These are phyloP conservation scores for Ehretia macrophylla DNA, from an alignment of 257 asterid genomes.

Conservation along the genomic window DNA sequence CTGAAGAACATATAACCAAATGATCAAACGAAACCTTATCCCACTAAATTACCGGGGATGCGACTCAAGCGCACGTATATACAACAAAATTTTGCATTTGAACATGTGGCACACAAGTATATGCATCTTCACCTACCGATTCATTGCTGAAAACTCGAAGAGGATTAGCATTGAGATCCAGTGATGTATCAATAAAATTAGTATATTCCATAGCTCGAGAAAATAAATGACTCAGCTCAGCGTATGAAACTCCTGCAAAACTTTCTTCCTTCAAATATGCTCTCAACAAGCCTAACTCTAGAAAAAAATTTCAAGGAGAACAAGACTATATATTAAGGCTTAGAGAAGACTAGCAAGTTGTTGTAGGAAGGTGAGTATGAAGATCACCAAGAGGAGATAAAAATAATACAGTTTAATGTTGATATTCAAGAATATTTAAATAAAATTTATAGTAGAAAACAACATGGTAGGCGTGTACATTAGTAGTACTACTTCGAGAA, in stretches of 20 bases:
- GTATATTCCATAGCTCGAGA: slow-evolving; percentile 57
- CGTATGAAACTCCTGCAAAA: neutral
- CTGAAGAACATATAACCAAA: neutral
- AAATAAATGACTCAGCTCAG: neutral
- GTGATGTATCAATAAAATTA: slow-evolving; percentile 58
- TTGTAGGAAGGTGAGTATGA: slow-evolving; percentile 21
- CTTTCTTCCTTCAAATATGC: neutral
- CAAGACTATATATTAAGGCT: neutral
- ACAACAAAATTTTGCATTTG: no score
- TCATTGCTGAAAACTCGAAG: slow-evolving; percentile 33
- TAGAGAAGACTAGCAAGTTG: slow-evolving; percentile 7
- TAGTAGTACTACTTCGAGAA: neutral
- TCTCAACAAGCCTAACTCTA: no score
- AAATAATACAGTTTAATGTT: neutral
- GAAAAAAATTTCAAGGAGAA: neutral
- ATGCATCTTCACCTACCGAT: slow-evolving; percentile 33
- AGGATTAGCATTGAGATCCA: slow-evolving; percentile 64
- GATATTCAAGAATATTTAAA: neutral
- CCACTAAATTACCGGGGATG: no score
- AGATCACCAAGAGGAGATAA: slow-evolving; percentile 1
- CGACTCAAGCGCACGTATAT: no score
- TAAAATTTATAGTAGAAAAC: neutral
- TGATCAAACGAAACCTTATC: no score
- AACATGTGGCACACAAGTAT: no score
- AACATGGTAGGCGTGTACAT: neutral